Percentiles rank a stretch among this genome's conserved stretches.
phyloP scores from a whole-genome alignment of 306 rosid genomes.

The Trifolium fragiferum region DNA sequence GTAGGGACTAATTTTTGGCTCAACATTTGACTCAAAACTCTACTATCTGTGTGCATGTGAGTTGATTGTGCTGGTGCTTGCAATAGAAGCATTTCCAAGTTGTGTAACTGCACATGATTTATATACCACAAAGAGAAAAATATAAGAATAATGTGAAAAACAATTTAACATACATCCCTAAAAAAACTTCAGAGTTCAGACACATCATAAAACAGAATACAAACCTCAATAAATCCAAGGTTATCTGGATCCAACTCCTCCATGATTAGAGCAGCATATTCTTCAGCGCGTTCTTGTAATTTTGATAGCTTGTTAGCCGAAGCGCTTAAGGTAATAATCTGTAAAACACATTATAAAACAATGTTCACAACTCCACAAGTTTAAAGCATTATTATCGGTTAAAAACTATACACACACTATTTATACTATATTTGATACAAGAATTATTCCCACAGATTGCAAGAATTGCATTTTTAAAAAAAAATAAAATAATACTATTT shows the following conservation, averaged over 20 bases:
- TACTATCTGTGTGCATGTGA: slow-evolving; percentile 60
- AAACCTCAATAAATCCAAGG: slow-evolving; percentile 81
- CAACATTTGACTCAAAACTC: slow-evolving; percentile 66
- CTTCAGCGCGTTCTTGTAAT: slow-evolving; percentile 77
- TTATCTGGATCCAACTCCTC: slow-evolving; percentile 88
- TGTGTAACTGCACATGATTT: slow-evolving; percentile 61
- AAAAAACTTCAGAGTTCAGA: no score
- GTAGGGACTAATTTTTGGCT: slow-evolving; percentile 86
- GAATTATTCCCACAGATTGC: neutral
- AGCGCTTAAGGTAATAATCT: slow-evolving; percentile 85
- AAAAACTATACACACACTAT: neutral
- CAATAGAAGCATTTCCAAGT: slow-evolving; percentile 80
- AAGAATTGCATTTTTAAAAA: neutral
- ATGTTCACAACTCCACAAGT: slow-evolving; percentile 23
- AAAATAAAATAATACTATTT: neutral
- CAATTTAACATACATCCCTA: neutral
- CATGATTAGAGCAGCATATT: slow-evolving; percentile 91
- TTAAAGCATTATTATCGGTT: neutral
- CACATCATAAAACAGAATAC: slow-evolving; percentile 14
- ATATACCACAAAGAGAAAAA: neutral
- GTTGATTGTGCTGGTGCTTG: slow-evolving; percentile 77
- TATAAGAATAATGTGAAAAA: neutral
- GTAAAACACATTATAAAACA: slow-evolving; percentile 31
- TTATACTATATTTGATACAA: neutral
- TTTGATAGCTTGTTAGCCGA: slow-evolving; percentile 85